Evolutionary conservation across 2,329 filamentous ascomycete genomes (phyloP).

Genomic region (Septoria petroselini): DNA sequence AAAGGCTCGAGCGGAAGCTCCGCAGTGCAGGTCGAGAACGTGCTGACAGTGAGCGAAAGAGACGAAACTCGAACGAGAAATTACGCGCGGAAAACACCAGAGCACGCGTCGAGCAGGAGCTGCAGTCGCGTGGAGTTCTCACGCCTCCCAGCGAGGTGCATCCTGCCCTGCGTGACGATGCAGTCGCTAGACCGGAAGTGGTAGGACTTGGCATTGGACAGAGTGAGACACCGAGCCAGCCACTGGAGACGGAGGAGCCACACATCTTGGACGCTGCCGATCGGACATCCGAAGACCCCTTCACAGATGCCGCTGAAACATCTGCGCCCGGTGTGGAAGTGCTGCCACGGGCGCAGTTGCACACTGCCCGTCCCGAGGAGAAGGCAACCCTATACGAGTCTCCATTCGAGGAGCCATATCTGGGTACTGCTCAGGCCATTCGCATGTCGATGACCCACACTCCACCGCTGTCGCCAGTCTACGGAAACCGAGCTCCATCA

Average conservation of each 20-base stretch:
- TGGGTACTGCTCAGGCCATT: slow-evolving; percentile 50
- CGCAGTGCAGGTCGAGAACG: slow-evolving; percentile 62
- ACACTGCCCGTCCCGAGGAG: slow-evolving; percentile 11
- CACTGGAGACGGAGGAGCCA: not conserved
- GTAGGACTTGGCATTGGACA: slow-evolving; percentile 35
- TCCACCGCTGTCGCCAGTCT: slow-evolving; percentile 37
- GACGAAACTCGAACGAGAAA: slow-evolving; percentile 55
- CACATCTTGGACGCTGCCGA: slow-evolving; percentile 4
- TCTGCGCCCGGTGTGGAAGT: slow-evolving; percentile 15
- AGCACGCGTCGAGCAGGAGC: slow-evolving; percentile 29
- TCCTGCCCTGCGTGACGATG: slow-evolving; percentile 35
- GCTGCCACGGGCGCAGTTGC: slow-evolving; percentile 12
- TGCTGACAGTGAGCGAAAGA: slow-evolving; percentile 31
- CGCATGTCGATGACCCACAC: slow-evolving; percentile 50
- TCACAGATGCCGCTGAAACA: slow-evolving; percentile 28
- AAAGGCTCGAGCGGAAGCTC: slow-evolving; percentile 63
- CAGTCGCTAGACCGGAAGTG: slow-evolving; percentile 20
- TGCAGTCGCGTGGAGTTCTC: slow-evolving; percentile 26
- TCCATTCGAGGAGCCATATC: slow-evolving; percentile 46
- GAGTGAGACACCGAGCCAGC: slow-evolving; percentile 4
- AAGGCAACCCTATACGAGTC: slow-evolving; percentile 26
- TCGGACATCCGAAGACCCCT: slow-evolving; percentile 26
- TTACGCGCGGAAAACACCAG: slow-evolving; percentile 37
- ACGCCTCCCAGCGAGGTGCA: slow-evolving; percentile 36
- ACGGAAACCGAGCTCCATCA: slow-evolving; percentile 15